Base-by-base conservation (phyloP, 148 eudicot genomes). In the Rhododendron ovatum region DNA sequence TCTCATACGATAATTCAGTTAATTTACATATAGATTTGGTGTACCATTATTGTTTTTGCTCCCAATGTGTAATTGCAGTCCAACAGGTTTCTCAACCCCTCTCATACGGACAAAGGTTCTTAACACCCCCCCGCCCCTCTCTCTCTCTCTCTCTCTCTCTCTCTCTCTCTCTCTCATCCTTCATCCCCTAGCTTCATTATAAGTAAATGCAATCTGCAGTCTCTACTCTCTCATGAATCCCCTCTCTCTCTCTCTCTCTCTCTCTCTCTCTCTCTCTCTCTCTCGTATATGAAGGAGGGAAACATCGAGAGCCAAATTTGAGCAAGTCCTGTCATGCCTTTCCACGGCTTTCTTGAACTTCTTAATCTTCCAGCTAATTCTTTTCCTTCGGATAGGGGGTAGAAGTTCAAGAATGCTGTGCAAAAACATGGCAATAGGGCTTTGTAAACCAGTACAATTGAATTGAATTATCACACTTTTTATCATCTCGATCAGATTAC, bases 261-360 rank as follows among this genome's bases (percentile, higher is more conserved):
- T 30, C 41, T 71, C 20, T 3, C 7, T 11, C 35, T 69, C 37
- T 69, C 77, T 73, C 78, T 75, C 78, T 75, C 78, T 75, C 79
- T 39, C 26, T 18, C 2, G 47, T 35, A 18, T 75, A n/a, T 17
- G 24, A 75, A 6, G n/a, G 79, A 71, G 65, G 26, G 9, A 65
- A 65, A 65, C 30, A 65, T 9, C 3, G 33, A 30, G 76, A 30
- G 76, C 41, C 30, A 71, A 33, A 71, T 30, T 71, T 71, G 39
- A 71, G 76, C 39, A 30, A 71, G 76, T 33, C 76, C 76, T 24
- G 76, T 71, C 39, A 71, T 71, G 76, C 76, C 13, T 71, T 71
- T 71, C 76, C 76, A 71, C 76, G 76, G 76, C 76, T 71, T 71
- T 71, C 76, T 71, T 71, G 76, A 71, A 71, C 76, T 71, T 71